phyloP scores from a whole-genome alignment of 805 yeast genomes.

The Ogataea polymorpha region DNA sequence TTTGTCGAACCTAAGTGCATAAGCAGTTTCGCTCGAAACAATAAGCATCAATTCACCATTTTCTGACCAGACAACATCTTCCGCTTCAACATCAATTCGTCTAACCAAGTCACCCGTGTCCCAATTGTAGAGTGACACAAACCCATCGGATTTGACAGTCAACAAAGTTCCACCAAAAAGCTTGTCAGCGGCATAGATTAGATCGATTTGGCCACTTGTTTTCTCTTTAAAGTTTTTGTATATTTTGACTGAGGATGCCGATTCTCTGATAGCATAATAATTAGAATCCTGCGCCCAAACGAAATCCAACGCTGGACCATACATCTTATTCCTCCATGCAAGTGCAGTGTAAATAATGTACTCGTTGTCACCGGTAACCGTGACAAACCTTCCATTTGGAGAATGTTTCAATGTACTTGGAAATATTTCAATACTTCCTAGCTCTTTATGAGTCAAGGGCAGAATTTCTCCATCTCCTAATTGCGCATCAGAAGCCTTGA shows the following conservation, averaged over 20 bases:
- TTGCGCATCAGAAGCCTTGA: conserved; percentile 62
- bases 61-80: conserved; percentile 86
- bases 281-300: conserved; percentile 94
- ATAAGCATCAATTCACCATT: conserved; percentile 86
- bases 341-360: conserved; percentile 92
- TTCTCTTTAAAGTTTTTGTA: conserved; percentile 85
- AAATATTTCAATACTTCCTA: conserved; percentile 91
- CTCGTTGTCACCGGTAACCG: conserved; percentile 98
- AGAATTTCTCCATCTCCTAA: conserved; percentile 78
- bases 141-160: conserved; percentile 80
- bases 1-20: conserved; percentile 70
- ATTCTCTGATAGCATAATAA: conserved; percentile 78
- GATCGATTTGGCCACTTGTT: conserved; percentile 56
- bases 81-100: conserved; percentile 84
- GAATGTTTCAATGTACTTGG: conserved; percentile 87
- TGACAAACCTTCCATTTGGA: conserved; percentile 95
- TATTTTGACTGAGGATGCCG: conserved; percentile 60
- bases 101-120: conserved; percentile 79
- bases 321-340: conserved; percentile 96
- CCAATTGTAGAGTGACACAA: conserved; percentile 92
- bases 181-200: conserved; percentile 71
- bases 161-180: conserved; percentile 86
- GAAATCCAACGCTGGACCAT: conserved; percentile 86
- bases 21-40: conserved; percentile 66
- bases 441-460: conserved; percentile 77